Conservation (phyloP, 768 basidiomycete species). For the Russula sp. region DNA sequence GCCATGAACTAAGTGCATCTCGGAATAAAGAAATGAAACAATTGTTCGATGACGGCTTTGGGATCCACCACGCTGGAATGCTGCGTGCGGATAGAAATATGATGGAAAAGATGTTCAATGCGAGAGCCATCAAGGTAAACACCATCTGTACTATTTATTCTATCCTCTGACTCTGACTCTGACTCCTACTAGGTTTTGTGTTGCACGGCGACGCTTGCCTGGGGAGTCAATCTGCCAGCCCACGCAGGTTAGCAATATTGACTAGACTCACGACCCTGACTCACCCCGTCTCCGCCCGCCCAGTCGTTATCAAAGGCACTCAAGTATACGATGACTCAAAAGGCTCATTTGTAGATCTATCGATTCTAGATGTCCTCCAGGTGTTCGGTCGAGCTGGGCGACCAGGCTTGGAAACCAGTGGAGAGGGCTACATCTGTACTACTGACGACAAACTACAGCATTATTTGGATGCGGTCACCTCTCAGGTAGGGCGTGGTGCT, state of each 20-base stretch:
- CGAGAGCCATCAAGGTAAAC: slow-evolving; percentile 80
- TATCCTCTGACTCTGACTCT: slow-evolving; percentile 12
- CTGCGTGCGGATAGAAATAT: slow-evolving; percentile 88
- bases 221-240: slow-evolving; percentile 98
- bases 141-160: not conserved
- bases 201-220: slow-evolving; percentile 96
- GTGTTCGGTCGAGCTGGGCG: slow-evolving; percentile 96
- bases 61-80: slow-evolving; percentile 99
- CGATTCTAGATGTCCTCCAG: slow-evolving; percentile 92
- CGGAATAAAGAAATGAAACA: slow-evolving; percentile 96
- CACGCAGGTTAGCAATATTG: slow-evolving; percentile 66
- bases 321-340: slow-evolving; percentile 90
- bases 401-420: slow-evolving; percentile 82
- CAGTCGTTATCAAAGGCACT: slow-evolving; percentile 95
- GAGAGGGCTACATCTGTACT: slow-evolving; percentile 96
- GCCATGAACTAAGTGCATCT: slow-evolving; percentile 70
- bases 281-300: slow-evolving; percentile 6
- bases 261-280: not conserved
- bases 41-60: slow-evolving; percentile 87
- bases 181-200: slow-evolving; percentile 73
- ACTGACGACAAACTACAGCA: slow-evolving; percentile 88
- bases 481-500: slow-evolving; percentile 49
- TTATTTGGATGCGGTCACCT: slow-evolving; percentile 81
- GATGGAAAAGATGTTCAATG: slow-evolving; percentile 92
- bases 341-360: slow-evolving; percentile 87